These are phyloP conservation scores for Eucalyptus sp. DNA, from an alignment of 345 rosid genomes.

Conservation along the genomic window DNA sequence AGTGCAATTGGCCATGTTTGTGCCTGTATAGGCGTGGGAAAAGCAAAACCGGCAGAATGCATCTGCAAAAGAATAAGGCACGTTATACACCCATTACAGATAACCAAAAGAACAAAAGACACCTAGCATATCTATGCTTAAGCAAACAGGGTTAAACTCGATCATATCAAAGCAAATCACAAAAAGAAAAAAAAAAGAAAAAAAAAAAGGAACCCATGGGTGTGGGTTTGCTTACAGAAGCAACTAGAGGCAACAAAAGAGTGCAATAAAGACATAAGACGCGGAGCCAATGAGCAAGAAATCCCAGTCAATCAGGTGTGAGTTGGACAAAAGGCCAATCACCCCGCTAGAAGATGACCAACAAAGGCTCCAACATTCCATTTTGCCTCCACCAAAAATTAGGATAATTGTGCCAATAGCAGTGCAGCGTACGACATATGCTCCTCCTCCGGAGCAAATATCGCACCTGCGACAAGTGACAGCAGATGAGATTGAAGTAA, in stretches of 20 bases:
- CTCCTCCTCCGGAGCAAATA: constrained; percentile 93
- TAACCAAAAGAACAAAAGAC: not conserved
- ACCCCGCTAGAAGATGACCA: constrained; percentile 66
- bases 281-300: constrained; percentile 59
- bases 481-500: constrained; percentile 40
- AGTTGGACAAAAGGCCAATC: constrained; percentile 65
- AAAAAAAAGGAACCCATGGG: constrained; percentile 19
- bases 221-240: constrained; percentile 75
- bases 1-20: constrained; percentile 99
- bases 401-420: constrained; percentile 65
- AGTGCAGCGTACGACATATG: constrained; percentile 95
- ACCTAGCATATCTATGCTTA: not conserved
- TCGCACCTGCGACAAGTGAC: constrained; percentile 94
- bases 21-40: constrained; percentile 97
- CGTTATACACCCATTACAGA: not conserved
- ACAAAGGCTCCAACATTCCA: constrained; percentile 71
- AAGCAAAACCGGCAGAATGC: constrained; percentile 73
- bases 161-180: not conserved
- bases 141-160: not conserved
- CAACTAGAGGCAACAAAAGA: constrained; percentile 71
- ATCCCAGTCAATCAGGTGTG: constrained; percentile 74
- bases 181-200: not conserved
- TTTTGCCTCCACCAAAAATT: constrained; percentile 86
- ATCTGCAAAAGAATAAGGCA: constrained; percentile 34
- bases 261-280: constrained; percentile 58